These are phyloP conservation scores for Calonectria leucothoes DNA, from an alignment of 2,329 filamentous ascomycete species.

Conservation along the genomic window DNA sequence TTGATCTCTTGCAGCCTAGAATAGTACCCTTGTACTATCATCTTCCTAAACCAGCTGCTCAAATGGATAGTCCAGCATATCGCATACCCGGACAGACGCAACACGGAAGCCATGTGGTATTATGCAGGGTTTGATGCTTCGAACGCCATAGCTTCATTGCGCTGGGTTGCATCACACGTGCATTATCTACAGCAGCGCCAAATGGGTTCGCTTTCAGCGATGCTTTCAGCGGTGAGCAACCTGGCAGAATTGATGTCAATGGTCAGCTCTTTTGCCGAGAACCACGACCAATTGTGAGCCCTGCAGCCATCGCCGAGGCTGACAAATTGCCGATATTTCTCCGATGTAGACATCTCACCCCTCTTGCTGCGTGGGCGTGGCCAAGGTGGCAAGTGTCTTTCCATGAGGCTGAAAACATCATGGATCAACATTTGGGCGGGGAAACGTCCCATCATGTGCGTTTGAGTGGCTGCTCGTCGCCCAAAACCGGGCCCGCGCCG, in stretches of 20 bases:
- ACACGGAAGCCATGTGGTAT: too few species aligned
- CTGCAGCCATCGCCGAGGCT: not conserved
- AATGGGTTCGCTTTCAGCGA: not conserved
- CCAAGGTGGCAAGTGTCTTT: not conserved
- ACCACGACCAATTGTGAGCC: not conserved
- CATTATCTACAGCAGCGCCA: not conserved
- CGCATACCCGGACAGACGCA: too few species aligned
- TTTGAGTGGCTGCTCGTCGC: not conserved
- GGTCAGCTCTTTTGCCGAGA: not conserved
- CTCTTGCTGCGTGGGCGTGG: not conserved
- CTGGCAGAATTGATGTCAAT: not conserved
- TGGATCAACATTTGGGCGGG: not conserved
- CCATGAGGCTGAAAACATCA: not conserved
- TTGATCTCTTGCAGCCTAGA: too few species aligned
- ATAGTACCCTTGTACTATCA: too few species aligned
- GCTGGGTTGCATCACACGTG: too few species aligned
- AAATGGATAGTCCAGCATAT: too few species aligned
- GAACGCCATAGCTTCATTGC: too few species aligned
- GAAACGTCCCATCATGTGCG: not conserved
- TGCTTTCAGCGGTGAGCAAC: not conserved
- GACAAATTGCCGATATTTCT: constrained; percentile 9
- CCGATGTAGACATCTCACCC: constrained; percentile 8
- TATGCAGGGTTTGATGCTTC: too few species aligned
- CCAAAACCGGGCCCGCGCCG: not conserved
- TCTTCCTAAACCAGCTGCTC: too few species aligned